phyloP scores from a whole-genome alignment of 2,329 filamentous ascomycete species.

The Cladosporium sp. region DNA sequence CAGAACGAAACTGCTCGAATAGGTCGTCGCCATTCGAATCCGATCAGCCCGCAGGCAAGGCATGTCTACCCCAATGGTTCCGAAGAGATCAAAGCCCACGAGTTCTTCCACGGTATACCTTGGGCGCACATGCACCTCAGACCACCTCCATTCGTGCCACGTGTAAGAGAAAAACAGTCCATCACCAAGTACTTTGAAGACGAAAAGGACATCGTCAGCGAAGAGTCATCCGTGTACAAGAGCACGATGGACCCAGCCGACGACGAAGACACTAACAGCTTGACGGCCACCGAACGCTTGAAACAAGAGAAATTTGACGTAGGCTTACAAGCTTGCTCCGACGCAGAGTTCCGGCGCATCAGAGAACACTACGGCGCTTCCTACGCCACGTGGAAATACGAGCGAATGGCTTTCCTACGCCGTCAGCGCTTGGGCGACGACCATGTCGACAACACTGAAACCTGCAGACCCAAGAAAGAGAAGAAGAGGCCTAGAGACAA shows the following conservation, averaged over 20 bases:
- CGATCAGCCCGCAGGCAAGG: slow-evolving; percentile 39
- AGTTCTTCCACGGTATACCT: slow-evolving; percentile 74
- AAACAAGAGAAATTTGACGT: slow-evolving; percentile 27
- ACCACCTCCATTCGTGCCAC: slow-evolving; percentile 74
- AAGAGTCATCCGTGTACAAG: slow-evolving; percentile 25
- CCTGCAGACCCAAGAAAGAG: slow-evolving; percentile 49
- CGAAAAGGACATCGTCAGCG: slow-evolving; percentile 60
- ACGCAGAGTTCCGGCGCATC: slow-evolving; percentile 27
- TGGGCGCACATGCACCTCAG: slow-evolving; percentile 72
- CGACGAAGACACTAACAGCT: slow-evolving; percentile 13
- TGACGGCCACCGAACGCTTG: slow-evolving; percentile 16
- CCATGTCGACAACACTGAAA: background rate
- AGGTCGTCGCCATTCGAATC: slow-evolving; percentile 39
- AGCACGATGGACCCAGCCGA: slow-evolving; percentile 20
- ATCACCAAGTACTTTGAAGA: slow-evolving; percentile 86
- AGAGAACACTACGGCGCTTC: slow-evolving; percentile 28
- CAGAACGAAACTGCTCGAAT: slow-evolving; percentile 53
- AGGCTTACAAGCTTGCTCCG: slow-evolving; percentile 26
- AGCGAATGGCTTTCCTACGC: slow-evolving; percentile 17
- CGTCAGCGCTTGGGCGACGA: background rate
- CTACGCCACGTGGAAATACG: slow-evolving; percentile 28
- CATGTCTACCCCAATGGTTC: slow-evolving; percentile 78
- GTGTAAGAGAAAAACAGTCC: slow-evolving; percentile 50
- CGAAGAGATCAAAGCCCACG: slow-evolving; percentile 82
- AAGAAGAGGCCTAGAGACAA: slow-evolving; percentile 80